Conservation (phyloP, 495 filamentous ascomycete genomes). For the Aspergillus funiculosus region DNA sequence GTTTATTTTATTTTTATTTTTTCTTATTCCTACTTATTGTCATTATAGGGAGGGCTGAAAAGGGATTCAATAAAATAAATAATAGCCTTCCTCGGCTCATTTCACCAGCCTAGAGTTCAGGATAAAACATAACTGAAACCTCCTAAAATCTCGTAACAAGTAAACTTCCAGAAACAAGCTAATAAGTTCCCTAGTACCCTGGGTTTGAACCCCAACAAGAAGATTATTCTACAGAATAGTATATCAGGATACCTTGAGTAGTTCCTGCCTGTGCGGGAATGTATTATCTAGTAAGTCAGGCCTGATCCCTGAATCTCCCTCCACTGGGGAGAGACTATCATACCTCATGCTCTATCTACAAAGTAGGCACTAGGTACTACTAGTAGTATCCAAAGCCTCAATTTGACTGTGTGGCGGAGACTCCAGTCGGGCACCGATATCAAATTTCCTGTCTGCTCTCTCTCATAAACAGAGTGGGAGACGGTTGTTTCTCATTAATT, state of each 20-base stretch:
- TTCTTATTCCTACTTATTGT: too few species aligned
- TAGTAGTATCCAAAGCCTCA: too few species aligned
- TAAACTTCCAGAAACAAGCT: conserved; percentile 20
- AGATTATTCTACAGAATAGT: neutral
- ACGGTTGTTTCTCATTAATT: neutral
- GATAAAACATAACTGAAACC: conserved; percentile 17
- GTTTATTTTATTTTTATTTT: neutral
- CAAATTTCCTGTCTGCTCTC: neutral
- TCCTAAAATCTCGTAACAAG: conserved; percentile 7
- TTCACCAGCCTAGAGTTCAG: neutral
- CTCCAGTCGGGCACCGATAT: neutral
- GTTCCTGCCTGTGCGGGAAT: neutral
- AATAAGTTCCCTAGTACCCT: conserved; percentile 6
- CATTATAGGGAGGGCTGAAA: neutral
- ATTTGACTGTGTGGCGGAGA: conserved; percentile 2
- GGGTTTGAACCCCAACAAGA: conserved; percentile 1
- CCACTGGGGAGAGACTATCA: too few species aligned
- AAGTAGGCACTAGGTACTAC: too few species aligned
- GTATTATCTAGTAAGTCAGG: too few species aligned
- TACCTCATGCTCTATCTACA: too few species aligned
- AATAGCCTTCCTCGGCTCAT: too few species aligned
- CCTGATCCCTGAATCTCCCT: too few species aligned
- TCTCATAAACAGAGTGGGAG: too few species aligned
- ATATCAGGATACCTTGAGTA: conserved; percentile 3
- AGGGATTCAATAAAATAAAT: conserved; percentile 14